A percentile compares a stretch with the other conserved stretches of the same genome.
These are phyloP conservation scores for Jackrogersella minutella DNA, from an alignment of 495 filamentous ascomycete species.

Conservation along the genomic window DNA sequence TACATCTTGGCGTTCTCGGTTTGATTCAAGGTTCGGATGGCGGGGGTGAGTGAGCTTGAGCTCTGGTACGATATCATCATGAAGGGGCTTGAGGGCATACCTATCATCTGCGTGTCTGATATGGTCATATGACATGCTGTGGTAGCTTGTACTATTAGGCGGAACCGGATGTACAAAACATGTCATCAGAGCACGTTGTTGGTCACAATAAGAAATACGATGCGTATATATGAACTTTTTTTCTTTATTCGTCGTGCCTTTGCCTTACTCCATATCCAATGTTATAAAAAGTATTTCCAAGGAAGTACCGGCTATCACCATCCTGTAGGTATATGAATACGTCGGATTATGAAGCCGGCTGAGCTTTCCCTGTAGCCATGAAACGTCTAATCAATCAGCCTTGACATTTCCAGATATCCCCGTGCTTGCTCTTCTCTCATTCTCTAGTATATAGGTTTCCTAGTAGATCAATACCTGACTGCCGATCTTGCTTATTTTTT, in stretches of 20 bases:
- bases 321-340: neutral
- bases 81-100: constrained; percentile 9
- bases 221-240: neutral
- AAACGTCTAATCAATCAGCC: neutral
- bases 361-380: neutral
- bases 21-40: constrained; percentile 8
- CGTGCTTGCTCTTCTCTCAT: neutral
- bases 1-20: constrained; percentile 31
- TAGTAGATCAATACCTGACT: neutral
- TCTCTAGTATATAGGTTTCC: neutral
- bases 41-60: neutral
- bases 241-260: neutral
- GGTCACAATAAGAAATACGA: constrained; percentile 5
- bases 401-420: neutral
- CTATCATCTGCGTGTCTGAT: constrained; percentile 10
- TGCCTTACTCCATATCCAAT: neutral
- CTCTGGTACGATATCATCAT: constrained; percentile 3
- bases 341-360: neutral
- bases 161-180: constrained; percentile 16
- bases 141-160: constrained; percentile 23
- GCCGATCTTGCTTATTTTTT: neutral
- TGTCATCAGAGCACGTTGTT: constrained; percentile 11
- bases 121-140: constrained; percentile 10
- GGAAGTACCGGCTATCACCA: neutral
- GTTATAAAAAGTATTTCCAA: neutral